Evolutionary conservation across 345 rosid genomes (phyloP).

Genomic region (Eucalyptus polyanthemos): DNA sequence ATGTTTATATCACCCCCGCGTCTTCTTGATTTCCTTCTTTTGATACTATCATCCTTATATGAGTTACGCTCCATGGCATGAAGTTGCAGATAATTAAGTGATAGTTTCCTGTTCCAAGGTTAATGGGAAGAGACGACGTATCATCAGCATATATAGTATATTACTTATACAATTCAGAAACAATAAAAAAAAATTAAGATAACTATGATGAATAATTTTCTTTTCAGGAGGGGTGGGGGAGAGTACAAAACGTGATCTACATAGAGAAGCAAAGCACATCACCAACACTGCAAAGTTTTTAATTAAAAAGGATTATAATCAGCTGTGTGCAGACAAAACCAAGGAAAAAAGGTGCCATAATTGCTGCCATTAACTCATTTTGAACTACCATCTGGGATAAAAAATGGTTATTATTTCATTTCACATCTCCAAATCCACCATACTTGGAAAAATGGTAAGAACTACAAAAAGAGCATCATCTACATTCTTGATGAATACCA

Average conservation of each 20-base stretch:
- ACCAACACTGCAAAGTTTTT: neutral
- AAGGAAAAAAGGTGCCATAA: neutral
- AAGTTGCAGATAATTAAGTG: conserved; percentile 66
- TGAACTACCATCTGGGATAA: neutral
- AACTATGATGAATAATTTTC: neutral
- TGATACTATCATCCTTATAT: conserved; percentile 38
- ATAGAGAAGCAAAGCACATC: neutral
- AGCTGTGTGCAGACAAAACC: neutral
- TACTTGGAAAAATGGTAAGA: neutral
- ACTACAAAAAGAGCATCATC: neutral
- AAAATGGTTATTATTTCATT: neutral
- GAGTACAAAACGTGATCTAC: neutral
- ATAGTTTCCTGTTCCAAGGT: conserved; percentile 57
- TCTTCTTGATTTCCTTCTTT: conserved; percentile 60
- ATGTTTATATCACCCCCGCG: conserved; percentile 24
- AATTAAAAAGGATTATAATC: neutral
- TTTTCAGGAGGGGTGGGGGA: neutral
- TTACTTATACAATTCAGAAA: neutral
- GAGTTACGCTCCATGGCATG: conserved; percentile 43
- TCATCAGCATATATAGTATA: neutral
- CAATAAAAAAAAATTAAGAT: neutral
- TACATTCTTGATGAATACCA: neutral
- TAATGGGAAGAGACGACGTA: conserved; percentile 1
- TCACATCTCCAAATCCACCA: neutral
- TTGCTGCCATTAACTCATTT: neutral